Percentiles rank a stretch among this genome's conserved stretches.
phyloP scores from a whole-genome alignment of 352 stramenopile species.

The Globisporangium paroecandrum region DNA sequence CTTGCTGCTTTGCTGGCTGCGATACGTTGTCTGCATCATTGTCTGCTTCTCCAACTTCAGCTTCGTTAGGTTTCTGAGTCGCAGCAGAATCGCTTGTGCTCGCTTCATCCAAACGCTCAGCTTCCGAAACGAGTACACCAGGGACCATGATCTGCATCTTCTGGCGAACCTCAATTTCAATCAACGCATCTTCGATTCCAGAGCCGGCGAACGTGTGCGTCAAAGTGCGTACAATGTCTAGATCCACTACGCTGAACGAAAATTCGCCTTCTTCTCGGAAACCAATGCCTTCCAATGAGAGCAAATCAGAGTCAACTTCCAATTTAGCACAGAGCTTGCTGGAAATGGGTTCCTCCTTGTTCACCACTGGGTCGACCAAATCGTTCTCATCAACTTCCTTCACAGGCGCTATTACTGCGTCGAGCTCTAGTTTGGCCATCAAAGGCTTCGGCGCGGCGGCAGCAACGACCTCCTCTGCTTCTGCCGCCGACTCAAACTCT shows the following conservation, averaged over 20 bases:
- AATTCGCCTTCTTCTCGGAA: neutral
- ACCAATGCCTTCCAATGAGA: too few relatives aligned
- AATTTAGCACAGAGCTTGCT: too few relatives aligned
- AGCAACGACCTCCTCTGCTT: too few relatives aligned
- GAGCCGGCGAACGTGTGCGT: neutral
- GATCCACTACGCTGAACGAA: conserved; percentile 4
- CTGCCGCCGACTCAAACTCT: too few relatives aligned
- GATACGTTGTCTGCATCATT: neutral
- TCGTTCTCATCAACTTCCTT: too few relatives aligned
- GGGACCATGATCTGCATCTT: conserved; percentile 15
- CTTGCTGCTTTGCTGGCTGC: neutral
- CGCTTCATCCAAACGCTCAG: neutral
- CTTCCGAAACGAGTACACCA: neutral
- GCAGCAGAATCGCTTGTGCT: neutral
- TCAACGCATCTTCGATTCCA: conserved; percentile 13
- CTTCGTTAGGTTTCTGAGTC: neutral
- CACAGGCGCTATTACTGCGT: too few relatives aligned
- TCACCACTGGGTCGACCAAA: too few relatives aligned
- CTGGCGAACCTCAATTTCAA: conserved; percentile 18
- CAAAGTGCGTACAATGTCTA: conserved; percentile 9
- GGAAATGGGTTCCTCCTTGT: too few relatives aligned
- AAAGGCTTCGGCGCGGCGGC: too few relatives aligned
- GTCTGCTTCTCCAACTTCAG: too few relatives aligned
- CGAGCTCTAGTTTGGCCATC: too few relatives aligned
- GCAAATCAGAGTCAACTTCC: too few relatives aligned